Evolutionary conservation across 352 stramenopile species (phyloP).

Genomic region (Globisporangium acanthophoron): DNA sequence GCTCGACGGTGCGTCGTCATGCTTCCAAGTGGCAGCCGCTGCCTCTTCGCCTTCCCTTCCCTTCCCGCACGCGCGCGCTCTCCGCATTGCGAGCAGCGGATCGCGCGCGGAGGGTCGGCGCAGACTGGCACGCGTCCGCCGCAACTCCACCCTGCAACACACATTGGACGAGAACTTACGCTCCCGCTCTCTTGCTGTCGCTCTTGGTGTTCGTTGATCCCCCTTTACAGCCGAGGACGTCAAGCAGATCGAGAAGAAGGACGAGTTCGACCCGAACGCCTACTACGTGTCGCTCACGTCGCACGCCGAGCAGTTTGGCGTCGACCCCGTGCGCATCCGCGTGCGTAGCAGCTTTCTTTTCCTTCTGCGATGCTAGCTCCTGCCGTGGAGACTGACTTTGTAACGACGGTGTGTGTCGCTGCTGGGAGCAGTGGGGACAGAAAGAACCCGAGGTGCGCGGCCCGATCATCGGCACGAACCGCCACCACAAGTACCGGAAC

Average conservation of each 20-base stretch:
- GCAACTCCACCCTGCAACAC: not conserved
- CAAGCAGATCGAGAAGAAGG: constrained; percentile 76
- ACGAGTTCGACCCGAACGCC: constrained; percentile 83
- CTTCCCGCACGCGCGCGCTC: too few species aligned
- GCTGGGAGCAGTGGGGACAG: constrained; percentile 85
- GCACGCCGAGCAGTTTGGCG: constrained; percentile 82
- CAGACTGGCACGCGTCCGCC: not conserved
- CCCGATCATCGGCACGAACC: constrained; percentile 94
- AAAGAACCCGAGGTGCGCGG: constrained; percentile 87
- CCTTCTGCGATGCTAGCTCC: too few species aligned
- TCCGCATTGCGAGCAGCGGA: not conserved
- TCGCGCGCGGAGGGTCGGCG: not conserved
- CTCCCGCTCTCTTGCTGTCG: not conserved
- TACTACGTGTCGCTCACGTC: constrained; percentile 87
- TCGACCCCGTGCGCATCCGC: constrained; percentile 79
- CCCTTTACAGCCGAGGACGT: constrained; percentile 55
- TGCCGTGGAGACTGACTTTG: too few species aligned
- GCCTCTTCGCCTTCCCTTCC: not conserved
- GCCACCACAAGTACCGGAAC: constrained; percentile 95
- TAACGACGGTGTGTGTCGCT: not conserved
- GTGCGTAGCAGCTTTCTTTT: constrained; percentile 27
- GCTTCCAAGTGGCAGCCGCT: constrained; percentile 1
- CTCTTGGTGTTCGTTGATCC: not conserved
- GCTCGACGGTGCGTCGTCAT: constrained; percentile 52
- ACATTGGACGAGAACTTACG: not conserved